Percentiles rank a stretch among this genome's conserved stretches.
These are phyloP conservation scores for Exophiala sideris DNA, from an alignment of 2,329 filamentous ascomycete genomes.

Conservation along the genomic window DNA sequence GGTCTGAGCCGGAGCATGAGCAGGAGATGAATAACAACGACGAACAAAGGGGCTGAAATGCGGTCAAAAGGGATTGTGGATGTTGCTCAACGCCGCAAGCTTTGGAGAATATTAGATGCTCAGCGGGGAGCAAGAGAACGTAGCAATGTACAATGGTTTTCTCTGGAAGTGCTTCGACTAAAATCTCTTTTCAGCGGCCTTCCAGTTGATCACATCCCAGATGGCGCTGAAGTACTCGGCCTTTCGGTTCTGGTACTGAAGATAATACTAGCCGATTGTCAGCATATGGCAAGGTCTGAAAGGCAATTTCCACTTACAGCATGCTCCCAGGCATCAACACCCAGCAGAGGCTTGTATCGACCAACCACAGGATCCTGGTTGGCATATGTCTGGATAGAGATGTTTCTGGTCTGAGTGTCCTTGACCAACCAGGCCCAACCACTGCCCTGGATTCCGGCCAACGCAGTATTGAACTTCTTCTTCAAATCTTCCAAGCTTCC, in stretches of 20 bases:
- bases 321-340: conserved; percentile 95
- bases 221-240: conserved; percentile 91
- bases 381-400: conserved; percentile 62
- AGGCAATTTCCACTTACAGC: conserved; percentile 42
- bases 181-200: conserved; percentile 73
- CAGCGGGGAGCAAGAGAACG: neutral
- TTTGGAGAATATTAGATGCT: neutral
- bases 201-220: conserved; percentile 97
- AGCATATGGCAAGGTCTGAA: neutral
- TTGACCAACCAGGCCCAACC: conserved; percentile 64
- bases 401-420: conserved; percentile 57
- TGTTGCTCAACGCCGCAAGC: neutral
- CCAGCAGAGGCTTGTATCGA: conserved; percentile 75
- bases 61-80: neutral
- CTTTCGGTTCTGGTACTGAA: conserved; percentile 96
- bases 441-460: conserved; percentile 63
- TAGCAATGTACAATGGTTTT: neutral
- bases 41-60: neutral
- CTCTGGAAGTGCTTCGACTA: neutral
- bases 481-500: conserved; percentile 59
- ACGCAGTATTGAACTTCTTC: conserved; percentile 61
- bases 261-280: conserved; percentile 39
- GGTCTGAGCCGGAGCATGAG: conserved; percentile 3
- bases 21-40: neutral
- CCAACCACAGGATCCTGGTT: conserved; percentile 90